Percentiles rank a stretch among this genome's conserved stretches.
phyloP scores from a whole-genome alignment of 2,329 filamentous ascomycete genomes.

The Trichoderma sp. region DNA sequence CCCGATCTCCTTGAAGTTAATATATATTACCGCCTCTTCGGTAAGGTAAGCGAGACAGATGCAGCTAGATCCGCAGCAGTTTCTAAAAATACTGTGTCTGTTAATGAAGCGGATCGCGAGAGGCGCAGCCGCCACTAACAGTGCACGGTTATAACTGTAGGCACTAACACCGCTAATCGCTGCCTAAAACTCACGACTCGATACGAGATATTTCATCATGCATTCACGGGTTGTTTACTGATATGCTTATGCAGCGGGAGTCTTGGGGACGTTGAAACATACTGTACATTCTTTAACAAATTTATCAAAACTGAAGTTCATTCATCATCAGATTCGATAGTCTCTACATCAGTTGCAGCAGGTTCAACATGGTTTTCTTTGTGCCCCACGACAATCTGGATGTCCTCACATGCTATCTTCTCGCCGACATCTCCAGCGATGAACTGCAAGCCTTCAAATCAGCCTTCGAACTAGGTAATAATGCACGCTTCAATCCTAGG shows the following conservation, averaged over 20 bases:
- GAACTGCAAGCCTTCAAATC: constrained; percentile 23
- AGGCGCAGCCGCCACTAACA: neutral
- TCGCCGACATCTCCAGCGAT: neutral
- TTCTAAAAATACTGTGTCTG: constrained; percentile 6
- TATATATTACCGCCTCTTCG: neutral
- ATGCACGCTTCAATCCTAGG: constrained; percentile 25
- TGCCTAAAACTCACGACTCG: neutral
- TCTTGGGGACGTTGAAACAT: neutral
- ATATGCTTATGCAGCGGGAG: neutral
- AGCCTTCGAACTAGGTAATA: constrained; percentile 27
- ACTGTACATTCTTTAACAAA: neutral
- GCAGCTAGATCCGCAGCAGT: neutral
- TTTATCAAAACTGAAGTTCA: neutral
- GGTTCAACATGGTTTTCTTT: constrained; percentile 5
- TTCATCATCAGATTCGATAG: neutral
- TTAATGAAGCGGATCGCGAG: constrained; percentile 3
- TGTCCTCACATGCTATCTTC: constrained; percentile 2
- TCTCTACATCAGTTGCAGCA: neutral
- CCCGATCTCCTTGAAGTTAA: neutral
- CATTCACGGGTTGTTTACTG: neutral
- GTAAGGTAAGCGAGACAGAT: neutral
- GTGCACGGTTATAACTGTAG: neutral
- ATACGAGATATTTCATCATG: neutral
- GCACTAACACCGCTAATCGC: neutral
- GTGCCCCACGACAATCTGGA: neutral